A percentile compares a stretch with the other conserved stretches of the same genome.
Conservation (phyloP, 768 basidiomycete genomes). For the Strobilomyces confusus region DNA sequence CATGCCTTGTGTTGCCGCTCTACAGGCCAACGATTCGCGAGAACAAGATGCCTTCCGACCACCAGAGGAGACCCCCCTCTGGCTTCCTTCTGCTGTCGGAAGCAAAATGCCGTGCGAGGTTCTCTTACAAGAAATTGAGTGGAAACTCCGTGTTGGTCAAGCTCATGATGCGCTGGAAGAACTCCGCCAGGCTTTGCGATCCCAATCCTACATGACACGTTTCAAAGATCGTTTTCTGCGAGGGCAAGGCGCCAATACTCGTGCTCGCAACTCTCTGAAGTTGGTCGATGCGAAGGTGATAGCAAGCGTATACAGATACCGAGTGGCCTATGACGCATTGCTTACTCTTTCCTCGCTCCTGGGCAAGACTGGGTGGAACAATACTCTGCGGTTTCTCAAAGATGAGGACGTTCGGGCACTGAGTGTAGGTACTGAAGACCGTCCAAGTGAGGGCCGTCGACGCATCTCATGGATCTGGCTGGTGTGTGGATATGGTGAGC, state of each 20-base stretch:
- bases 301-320: not conserved
- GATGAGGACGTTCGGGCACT: not conserved
- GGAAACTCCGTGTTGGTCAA: not conserved
- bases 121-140: not conserved
- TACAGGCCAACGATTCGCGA: not conserved
- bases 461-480: constrained; percentile 1
- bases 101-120: not conserved
- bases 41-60: not conserved
- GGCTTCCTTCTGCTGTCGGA: not conserved
- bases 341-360: not conserved
- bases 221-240: not conserved
- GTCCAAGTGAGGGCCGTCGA: not conserved
- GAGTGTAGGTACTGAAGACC: not conserved
- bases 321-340: not conserved
- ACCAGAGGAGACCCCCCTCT: not conserved
- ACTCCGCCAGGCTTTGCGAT: not conserved
- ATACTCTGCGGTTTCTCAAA: not conserved
- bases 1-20: not conserved
- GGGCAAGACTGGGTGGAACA: not conserved
- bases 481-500: not conserved
- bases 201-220: not conserved
- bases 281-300: not conserved
- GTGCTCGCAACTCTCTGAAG: not conserved
- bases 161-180: not conserved
- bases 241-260: not conserved